phyloP scores from a whole-genome alignment of 2,329 filamentous ascomycete genomes.

The Aureobasidium namibiae region DNA sequence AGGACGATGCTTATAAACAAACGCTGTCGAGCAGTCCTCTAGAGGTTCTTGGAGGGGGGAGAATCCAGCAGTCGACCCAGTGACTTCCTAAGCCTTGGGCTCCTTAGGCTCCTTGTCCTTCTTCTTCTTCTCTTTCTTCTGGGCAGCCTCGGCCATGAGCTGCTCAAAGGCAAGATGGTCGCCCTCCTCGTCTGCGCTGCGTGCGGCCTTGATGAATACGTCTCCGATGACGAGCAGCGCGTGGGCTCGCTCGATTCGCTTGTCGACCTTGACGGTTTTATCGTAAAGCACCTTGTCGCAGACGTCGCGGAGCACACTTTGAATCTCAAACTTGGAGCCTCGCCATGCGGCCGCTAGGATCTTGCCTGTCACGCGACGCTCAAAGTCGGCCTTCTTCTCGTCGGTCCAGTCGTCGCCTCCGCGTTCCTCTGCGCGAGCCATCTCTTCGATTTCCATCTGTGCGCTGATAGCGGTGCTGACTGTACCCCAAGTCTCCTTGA shows the following conservation, averaged over 20 bases:
- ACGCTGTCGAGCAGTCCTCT: not conserved
- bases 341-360: slow-evolving; percentile 95
- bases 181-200: slow-evolving; percentile 74
- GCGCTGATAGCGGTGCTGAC: slow-evolving; percentile 94
- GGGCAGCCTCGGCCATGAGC: slow-evolving; percentile 89
- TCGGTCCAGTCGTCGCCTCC: slow-evolving; percentile 98
- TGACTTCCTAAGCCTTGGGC: not conserved
- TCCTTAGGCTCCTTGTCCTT: slow-evolving; percentile 10
- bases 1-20: not conserved
- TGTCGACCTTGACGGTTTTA: slow-evolving; percentile 68
- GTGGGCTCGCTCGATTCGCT: slow-evolving; percentile 84
- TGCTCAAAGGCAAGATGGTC: slow-evolving; percentile 99
- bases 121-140: slow-evolving; percentile 80
- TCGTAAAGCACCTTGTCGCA: slow-evolving; percentile 80
- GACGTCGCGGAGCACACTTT: slow-evolving; percentile 88
- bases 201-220: slow-evolving; percentile 72
- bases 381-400: slow-evolving; percentile 91
- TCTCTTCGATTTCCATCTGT: slow-evolving; percentile 97
- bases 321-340: slow-evolving; percentile 95
- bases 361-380: slow-evolving; percentile 93
- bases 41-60: not conserved
- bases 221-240: slow-evolving; percentile 83
- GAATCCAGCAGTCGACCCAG: not conserved
- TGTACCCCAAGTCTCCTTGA: slow-evolving; percentile 98
- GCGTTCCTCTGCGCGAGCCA: slow-evolving; percentile 90